These are phyloP conservation scores for Cadophora gregata DNA, from an alignment of 2,329 filamentous ascomycete species.

Conservation along the genomic window DNA sequence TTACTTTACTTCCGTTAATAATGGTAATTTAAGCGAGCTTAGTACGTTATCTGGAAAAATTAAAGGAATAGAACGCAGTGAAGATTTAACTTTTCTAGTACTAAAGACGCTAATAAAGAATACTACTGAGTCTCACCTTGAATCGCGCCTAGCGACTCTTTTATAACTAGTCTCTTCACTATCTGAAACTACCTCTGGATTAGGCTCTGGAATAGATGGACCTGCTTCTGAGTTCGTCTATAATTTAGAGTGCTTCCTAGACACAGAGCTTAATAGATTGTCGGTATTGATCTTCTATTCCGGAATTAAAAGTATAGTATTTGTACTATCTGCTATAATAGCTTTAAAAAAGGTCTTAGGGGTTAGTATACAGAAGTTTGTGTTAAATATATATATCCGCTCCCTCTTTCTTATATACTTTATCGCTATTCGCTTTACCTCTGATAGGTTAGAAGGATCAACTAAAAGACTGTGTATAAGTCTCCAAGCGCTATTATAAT, in stretches of 20 bases:
- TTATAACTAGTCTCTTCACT: conserved; percentile 24
- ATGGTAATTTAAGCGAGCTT: no score
- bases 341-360: neutral
- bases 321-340: neutral
- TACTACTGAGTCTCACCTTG: conserved; percentile 16
- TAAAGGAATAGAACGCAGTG: no score
- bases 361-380: neutral
- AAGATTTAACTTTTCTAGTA: no score
- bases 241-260: neutral
- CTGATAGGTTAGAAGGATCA: neutral
- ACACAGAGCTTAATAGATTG: neutral
- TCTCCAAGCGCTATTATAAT: neutral
- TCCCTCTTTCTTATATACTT: neutral
- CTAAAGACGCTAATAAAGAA: no score
- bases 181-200: neutral
- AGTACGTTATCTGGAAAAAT: no score
- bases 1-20: no score
- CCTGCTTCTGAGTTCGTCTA: neutral
- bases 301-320: neutral
- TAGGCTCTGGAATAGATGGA: neutral
- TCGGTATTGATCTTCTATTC: neutral
- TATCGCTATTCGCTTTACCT: neutral
- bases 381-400: neutral
- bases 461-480: neutral
- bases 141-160: conserved; percentile 24